Conservation (phyloP, 1,139 yeast species). For the Dujonia santamariae region DNA sequence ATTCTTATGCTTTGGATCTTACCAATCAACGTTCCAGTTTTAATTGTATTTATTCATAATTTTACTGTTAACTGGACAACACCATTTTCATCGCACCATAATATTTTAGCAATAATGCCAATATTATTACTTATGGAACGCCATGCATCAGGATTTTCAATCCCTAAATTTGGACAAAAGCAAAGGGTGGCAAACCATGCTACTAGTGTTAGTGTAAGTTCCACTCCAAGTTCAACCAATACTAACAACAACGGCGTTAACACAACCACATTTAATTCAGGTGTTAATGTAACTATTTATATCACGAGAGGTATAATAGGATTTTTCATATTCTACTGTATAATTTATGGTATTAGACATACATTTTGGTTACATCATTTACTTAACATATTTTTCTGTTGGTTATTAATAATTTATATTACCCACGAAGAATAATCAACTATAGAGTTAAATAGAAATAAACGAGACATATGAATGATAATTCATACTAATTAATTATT, state of each 20-base stretch:
- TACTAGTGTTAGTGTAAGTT: too few relatives aligned
- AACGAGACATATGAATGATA: too few relatives aligned
- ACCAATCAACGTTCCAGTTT: slow-evolving; percentile 66
- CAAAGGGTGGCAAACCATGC: not conserved
- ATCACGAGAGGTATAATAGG: slow-evolving; percentile 27
- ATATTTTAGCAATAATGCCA: slow-evolving; percentile 64
- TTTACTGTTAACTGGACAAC: slow-evolving; percentile 68
- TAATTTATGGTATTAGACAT: slow-evolving; percentile 66
- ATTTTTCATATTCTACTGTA: slow-evolving; percentile 52
- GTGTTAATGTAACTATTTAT: slow-evolving; percentile 15
- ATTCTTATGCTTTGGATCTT: slow-evolving; percentile 64
- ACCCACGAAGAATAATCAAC: slow-evolving; percentile 1
- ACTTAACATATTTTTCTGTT: slow-evolving; percentile 52
- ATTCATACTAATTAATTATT: too few relatives aligned
- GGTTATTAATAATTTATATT: slow-evolving; percentile 26
- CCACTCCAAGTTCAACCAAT: too few relatives aligned
- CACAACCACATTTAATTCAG: slow-evolving; percentile 14
- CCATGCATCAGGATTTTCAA: slow-evolving; percentile 20
- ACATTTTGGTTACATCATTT: slow-evolving; percentile 70
- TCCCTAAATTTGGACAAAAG: slow-evolving; percentile 11
- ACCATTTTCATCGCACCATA: slow-evolving; percentile 76
- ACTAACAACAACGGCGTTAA: slow-evolving; percentile 8
- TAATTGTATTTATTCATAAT: slow-evolving; percentile 70
- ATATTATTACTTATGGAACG: slow-evolving; percentile 50
- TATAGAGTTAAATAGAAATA: not conserved